Evolutionary conservation across 164 flowering plant genomes (phyloP).

Genomic region (Macadamia integrifolia): DNA sequence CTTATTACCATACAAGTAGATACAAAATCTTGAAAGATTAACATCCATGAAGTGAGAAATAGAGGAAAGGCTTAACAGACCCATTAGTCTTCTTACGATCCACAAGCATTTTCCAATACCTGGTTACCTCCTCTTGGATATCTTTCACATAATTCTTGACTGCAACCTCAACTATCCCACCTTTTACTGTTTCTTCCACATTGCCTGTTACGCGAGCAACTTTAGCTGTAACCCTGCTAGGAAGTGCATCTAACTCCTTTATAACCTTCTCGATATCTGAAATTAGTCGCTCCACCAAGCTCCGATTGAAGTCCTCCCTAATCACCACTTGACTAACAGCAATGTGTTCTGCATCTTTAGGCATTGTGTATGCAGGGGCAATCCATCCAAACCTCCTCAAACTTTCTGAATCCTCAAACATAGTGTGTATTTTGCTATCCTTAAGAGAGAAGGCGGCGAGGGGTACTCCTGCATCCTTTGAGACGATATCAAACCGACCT

Average conservation of each 20-base stretch:
- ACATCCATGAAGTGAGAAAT: too few species aligned
- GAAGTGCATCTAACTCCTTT: slow-evolving; percentile 33
- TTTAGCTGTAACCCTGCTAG: slow-evolving; percentile 9
- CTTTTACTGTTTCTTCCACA: slow-evolving; percentile 7
- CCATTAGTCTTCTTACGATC: slow-evolving; percentile 20
- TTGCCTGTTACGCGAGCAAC: slow-evolving; percentile 22
- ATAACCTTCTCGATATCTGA: slow-evolving; percentile 38
- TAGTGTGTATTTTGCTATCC: slow-evolving; percentile 36
- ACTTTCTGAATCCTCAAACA: slow-evolving; percentile 45
- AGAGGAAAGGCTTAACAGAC: slow-evolving; percentile 25
- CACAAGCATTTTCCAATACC: slow-evolving; percentile 38
- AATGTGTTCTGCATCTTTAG: slow-evolving; percentile 27
- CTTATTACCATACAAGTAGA: too few species aligned
- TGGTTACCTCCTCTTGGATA: slow-evolving; percentile 23
- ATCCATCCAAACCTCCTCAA: slow-evolving; percentile 64
- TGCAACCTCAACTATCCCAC: background rate
- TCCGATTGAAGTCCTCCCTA: slow-evolving; percentile 65
- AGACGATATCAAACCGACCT: slow-evolving; percentile 48
- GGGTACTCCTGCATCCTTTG: slow-evolving; percentile 62
- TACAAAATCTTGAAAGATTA: too few species aligned
- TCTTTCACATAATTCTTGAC: slow-evolving; percentile 20
- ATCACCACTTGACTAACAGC: slow-evolving; percentile 39
- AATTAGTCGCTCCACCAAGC: slow-evolving; percentile 46
- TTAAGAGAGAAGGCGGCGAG: slow-evolving; percentile 57
- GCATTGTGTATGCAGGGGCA: slow-evolving; percentile 50